Conservation (phyloP, 2,329 filamentous ascomycete species). For the Aureobasidium melanogenum region DNA sequence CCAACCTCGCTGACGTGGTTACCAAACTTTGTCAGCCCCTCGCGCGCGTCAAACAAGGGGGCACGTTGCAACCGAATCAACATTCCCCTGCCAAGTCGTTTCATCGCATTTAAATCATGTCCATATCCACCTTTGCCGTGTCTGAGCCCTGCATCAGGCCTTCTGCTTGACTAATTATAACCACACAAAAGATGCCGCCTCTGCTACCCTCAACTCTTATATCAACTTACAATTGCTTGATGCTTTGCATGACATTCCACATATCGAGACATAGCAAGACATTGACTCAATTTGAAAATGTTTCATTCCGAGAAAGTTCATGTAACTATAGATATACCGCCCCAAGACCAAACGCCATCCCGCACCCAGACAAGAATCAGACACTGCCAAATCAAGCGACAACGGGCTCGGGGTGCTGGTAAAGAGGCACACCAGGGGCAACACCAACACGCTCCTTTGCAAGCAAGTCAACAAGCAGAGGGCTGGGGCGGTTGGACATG, state of each 20-base stretch:
- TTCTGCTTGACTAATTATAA: not conserved
- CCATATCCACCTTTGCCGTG: not conserved
- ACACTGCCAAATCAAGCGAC: not conserved
- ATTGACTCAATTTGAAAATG: not conserved
- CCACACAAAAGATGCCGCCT: not conserved
- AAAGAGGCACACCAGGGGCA: conserved; percentile 29
- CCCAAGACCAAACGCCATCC: not conserved
- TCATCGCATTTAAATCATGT: not conserved
- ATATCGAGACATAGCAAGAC: not conserved
- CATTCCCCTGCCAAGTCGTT: conserved; percentile 4
- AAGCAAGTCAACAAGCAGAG: conserved; percentile 81
- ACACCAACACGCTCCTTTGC: conserved; percentile 94
- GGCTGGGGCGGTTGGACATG: conserved; percentile 79
- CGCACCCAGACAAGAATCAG: not conserved
- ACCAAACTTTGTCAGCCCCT: not conserved
- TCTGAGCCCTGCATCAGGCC: not conserved
- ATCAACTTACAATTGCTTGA: not conserved
- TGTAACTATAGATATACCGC: not conserved
- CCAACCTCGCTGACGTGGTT: conserved; percentile 3
- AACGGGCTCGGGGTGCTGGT: conserved; percentile 12
- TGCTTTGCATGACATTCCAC: too few species aligned
- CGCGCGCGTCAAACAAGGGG: conserved; percentile 1
- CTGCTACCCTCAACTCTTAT: not conserved
- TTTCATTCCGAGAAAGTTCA: not conserved
- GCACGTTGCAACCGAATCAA: too few species aligned